These are phyloP conservation scores for Vigna hirtella DNA, from an alignment of 306 rosid genomes.

Conservation along the genomic window DNA sequence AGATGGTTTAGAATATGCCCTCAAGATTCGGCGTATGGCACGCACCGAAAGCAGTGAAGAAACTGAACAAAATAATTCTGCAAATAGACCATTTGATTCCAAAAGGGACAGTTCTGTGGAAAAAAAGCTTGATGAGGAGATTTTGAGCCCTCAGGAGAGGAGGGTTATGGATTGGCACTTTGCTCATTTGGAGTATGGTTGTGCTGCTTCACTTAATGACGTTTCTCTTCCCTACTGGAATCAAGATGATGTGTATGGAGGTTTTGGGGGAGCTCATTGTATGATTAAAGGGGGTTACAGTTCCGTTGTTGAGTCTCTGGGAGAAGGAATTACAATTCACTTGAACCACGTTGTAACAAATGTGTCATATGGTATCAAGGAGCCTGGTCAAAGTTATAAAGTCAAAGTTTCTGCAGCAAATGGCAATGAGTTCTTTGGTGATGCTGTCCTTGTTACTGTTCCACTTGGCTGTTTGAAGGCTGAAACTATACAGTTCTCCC, in stretches of 20 bases:
- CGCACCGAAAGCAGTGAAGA: constrained; percentile 58
- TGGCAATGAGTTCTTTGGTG: constrained; percentile 79
- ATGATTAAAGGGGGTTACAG: constrained; percentile 99
- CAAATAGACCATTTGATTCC: constrained; percentile 47
- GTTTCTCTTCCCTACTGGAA: constrained; percentile 99
- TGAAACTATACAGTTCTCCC: constrained; percentile 84
- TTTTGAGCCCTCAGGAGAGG: constrained; percentile 91
- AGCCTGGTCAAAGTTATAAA: constrained; percentile 52
- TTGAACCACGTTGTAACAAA: constrained; percentile 81
- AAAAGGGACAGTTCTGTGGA: constrained; percentile 43
- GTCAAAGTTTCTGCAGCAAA: constrained; percentile 83
- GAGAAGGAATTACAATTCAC: constrained; percentile 77
- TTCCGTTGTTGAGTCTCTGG: constrained; percentile 87
- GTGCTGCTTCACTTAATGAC: constrained; percentile 92
- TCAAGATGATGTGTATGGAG: constrained; percentile 98
- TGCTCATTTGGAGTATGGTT: constrained; percentile 98
- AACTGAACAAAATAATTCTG: constrained; percentile 48
- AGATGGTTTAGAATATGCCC: constrained; percentile 96
- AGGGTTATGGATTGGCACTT: constrained; percentile 99
- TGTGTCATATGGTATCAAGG: constrained; percentile 71
- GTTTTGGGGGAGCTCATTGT: constrained; percentile 99
- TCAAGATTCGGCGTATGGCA: constrained; percentile 72
- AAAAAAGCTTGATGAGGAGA: constrained; percentile 51
- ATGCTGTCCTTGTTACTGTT: constrained; percentile 90
- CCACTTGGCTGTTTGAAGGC: constrained; percentile 99